Evolutionary conservation across 495 filamentous ascomycete species (phyloP), one percentile per base, ranked within the genome.

Genomic region (Lindgomyces ingoldianus): DNA sequence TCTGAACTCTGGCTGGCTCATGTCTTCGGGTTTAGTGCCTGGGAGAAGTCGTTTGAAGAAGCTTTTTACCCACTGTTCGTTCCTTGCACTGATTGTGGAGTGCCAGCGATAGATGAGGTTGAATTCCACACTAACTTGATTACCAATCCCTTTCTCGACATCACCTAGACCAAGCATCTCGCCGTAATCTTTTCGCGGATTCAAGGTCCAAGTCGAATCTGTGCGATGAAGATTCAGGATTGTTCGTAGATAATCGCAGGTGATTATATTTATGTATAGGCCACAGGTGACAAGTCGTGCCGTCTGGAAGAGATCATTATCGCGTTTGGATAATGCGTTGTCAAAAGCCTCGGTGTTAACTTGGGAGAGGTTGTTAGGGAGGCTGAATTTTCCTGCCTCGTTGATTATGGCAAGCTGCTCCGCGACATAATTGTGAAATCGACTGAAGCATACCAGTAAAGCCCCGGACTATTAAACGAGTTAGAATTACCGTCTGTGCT

Each of bases 201-300:
- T 89, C 49, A 95, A 79, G 21, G 86, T 91, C 90, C 91, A 95
- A 3, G 85, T 89, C 11, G 87, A 87, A 68, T 87, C 84, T 50
- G 82, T 84, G 41, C 89, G 82, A 75, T 93, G 93, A 58, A 92
- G 74, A 72, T 92, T 93, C 74, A 95, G 80, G 65, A 95, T 93
- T 18, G 90, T 92, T 25, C 90, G 85, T 33, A 95, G 81, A 72
- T 95, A 95, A 70, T 95, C 91, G 61, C 89, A 81, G 27, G 93
- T 78, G 8, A 89, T 87, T 67, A 91, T 89, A 79, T 94, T 94
- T 71, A 93, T 90, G 73, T 92, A 94, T 10, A 94, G 79, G 51
- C 91, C 89, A 41, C 88, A 91, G 1, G 89, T 92, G 63, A 93
- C 81, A 29, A 95, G 79, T 44, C 91, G 80, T 27, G 85, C 47